Evolutionary conservation across 768 basidiomycete species (phyloP).

Genomic region (Pisolithus tinctorius): DNA sequence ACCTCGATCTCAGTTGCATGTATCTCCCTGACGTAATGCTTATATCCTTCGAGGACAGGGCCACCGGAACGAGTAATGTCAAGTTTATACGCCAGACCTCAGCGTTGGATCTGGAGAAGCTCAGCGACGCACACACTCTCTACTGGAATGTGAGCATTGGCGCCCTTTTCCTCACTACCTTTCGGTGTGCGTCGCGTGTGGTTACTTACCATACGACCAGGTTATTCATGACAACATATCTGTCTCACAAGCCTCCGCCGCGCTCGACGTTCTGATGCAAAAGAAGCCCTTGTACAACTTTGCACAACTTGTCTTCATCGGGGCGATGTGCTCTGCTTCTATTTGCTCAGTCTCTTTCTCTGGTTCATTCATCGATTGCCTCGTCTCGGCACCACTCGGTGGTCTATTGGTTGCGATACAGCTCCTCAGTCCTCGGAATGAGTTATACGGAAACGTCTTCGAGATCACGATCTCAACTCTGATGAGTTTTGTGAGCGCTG

Average conservation of each 20-base stretch:
- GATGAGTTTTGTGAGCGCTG: constrained; percentile 74
- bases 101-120: constrained; percentile 70
- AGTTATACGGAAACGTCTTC: constrained; percentile 75
- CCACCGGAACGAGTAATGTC: constrained; percentile 75
- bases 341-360: constrained; percentile 70
- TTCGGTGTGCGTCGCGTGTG: neutral
- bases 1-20: constrained; percentile 65
- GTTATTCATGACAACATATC: constrained; percentile 81
- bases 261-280: constrained; percentile 71
- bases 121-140: constrained; percentile 59
- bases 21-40: constrained; percentile 73
- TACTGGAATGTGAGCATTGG: constrained; percentile 59
- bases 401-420: constrained; percentile 69
- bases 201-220: constrained; percentile 23
- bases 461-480: constrained; percentile 78
- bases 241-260: constrained; percentile 63
- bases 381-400: constrained; percentile 70
- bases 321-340: constrained; percentile 68
- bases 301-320: constrained; percentile 60
- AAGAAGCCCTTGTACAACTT: constrained; percentile 53
- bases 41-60: constrained; percentile 73
- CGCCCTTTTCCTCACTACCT: neutral
- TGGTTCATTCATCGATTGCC: constrained; percentile 72
- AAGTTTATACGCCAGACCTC: constrained; percentile 72
- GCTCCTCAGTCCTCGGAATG: constrained; percentile 62